Percentiles rank a stretch among this genome's conserved stretches.
Evolutionary conservation across 441 rosid species (phyloP).

Genomic region (Euphorbia schlechtendalii): DNA sequence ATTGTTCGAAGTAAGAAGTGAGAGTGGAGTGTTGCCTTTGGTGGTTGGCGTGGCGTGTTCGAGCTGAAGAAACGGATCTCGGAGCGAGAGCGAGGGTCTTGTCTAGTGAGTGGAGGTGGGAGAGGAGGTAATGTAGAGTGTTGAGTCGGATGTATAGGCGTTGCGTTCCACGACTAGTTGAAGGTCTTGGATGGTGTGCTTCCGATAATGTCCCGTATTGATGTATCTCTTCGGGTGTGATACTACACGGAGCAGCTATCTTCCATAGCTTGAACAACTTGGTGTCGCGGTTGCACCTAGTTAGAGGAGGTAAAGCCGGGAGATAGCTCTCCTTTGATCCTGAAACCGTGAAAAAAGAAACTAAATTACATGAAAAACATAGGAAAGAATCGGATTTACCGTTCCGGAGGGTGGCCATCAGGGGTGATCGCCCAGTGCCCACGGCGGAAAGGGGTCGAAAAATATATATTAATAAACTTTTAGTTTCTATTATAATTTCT

Average conservation of each 20-base stretch:
- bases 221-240: conserved; percentile 25
- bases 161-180: conserved; percentile 83
- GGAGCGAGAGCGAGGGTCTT: conserved; percentile 61
- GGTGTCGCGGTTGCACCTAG: conserved; percentile 72
- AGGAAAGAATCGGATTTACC: background rate
- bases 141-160: conserved; percentile 81
- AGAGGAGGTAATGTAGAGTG: conserved; percentile 59
- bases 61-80: conserved; percentile 33
- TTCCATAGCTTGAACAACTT: conserved; percentile 65
- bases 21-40: conserved; percentile 32
- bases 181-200: conserved; percentile 63
- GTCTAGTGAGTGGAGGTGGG: conserved; percentile 69
- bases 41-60: conserved; percentile 28
- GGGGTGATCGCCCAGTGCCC: too few species aligned
- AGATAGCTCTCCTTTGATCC: conserved; percentile 77
- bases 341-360: conserved; percentile 14
- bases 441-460: too few species aligned
- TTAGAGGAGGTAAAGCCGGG: conserved; percentile 74
- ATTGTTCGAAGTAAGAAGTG: conserved; percentile 52
- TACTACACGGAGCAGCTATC: conserved; percentile 58
- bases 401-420: too few species aligned
- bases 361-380: background rate
- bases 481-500: too few species aligned
- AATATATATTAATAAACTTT: too few species aligned
- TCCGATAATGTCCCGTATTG: conserved; percentile 23